Evolutionary conservation across 805 yeast species (phyloP).

Genomic region (Candida gorgasii): DNA sequence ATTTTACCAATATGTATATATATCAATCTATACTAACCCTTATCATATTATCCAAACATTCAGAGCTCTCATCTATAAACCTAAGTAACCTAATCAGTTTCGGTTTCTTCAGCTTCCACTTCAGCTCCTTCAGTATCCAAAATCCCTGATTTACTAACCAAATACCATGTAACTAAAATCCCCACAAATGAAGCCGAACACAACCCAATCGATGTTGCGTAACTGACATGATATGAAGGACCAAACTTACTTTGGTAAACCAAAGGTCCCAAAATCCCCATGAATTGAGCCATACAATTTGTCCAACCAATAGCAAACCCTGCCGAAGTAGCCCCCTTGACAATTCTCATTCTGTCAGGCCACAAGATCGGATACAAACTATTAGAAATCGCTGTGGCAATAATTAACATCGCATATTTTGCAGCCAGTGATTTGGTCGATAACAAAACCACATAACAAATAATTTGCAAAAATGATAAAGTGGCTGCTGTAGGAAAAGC

Average conservation of each 20-base stretch:
- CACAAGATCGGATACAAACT: constrained; percentile 17
- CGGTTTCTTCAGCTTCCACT: neutral
- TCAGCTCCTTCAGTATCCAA: constrained; percentile 18
- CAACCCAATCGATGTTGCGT: constrained; percentile 14
- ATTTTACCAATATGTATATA: no score
- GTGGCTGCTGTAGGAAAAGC: constrained; percentile 17
- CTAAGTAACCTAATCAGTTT: no score
- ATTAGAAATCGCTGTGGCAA: constrained; percentile 18
- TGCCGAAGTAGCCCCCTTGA: constrained; percentile 15
- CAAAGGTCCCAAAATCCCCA: constrained; percentile 18
- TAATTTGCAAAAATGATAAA: constrained; percentile 15
- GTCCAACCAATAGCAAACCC: constrained; percentile 19
- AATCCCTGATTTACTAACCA: constrained; percentile 15
- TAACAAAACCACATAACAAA: constrained; percentile 15
- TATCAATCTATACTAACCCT: no score
- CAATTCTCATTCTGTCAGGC: constrained; percentile 20
- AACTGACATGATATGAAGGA: constrained; percentile 16
- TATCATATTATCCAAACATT: no score
- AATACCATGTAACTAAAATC: constrained; percentile 15
- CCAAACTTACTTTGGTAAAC: constrained; percentile 19
- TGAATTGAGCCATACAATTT: constrained; percentile 14
- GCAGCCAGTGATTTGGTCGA: constrained; percentile 9
- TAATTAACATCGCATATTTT: constrained; percentile 16
- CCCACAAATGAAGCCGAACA: constrained; percentile 11
- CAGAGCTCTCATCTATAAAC: no score